phyloP scores from a whole-genome alignment of 768 basidiomycete genomes.

The Leucogyrophana mollusca region DNA sequence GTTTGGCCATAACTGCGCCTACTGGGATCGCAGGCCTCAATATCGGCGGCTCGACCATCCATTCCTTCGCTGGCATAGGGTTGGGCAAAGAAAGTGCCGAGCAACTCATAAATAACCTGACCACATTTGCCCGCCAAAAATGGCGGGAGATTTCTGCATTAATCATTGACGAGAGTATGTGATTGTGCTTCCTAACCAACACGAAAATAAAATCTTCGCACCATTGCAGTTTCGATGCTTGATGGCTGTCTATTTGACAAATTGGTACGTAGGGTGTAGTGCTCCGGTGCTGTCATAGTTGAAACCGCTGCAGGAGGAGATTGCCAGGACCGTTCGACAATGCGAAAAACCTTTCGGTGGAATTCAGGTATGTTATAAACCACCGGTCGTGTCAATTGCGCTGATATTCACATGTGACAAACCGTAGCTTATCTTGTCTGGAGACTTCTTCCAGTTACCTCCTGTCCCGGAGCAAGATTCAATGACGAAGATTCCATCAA shows the following conservation, averaged over 20 bases:
- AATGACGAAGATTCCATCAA: conserved; percentile 47
- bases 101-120: conserved; percentile 37
- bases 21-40: conserved; percentile 68
- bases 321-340: conserved; percentile 44
- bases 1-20: conserved; percentile 62
- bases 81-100: conserved; percentile 51
- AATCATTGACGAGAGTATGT: conserved; percentile 70
- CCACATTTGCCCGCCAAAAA: conserved; percentile 24
- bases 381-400: not conserved
- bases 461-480: conserved; percentile 58
- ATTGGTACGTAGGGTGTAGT: too few relatives aligned
- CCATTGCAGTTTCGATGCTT: conserved; percentile 68
- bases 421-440: conserved; percentile 64
- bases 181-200: not conserved
- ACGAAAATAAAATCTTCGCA: not conserved
- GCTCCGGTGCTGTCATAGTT: conserved; percentile 11
- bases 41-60: conserved; percentile 68
- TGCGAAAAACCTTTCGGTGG: conserved; percentile 58
- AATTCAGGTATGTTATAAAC: conserved; percentile 46
- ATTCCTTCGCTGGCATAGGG: conserved; percentile 66
- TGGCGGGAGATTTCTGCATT: conserved; percentile 57
- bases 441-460: conserved; percentile 82
- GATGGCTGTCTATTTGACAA: conserved; percentile 72
- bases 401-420: not conserved
- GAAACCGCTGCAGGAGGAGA: conserved; percentile 23